Evolutionary conservation across 2,329 filamentous ascomycete genomes (phyloP), one percentile per base, ranked within the genome.

Genomic region (Claviceps digitariae): DNA sequence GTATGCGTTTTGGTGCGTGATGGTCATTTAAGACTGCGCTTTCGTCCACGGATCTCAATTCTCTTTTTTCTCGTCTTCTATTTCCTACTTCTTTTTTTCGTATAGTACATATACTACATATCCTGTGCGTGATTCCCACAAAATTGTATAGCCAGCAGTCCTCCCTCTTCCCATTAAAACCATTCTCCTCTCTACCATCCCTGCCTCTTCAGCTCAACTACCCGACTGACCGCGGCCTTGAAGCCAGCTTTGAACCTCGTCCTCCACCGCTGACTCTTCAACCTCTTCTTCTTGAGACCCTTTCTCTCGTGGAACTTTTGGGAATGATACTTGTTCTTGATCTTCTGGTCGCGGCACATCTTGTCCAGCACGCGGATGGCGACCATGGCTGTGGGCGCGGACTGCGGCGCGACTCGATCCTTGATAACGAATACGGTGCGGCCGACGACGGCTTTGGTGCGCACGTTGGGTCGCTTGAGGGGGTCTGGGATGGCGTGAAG

Each of bases 291-390:
- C 77, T 86, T 89, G 62, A 88, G 62, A 2, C 87, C 88, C 0
- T 77, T 77, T 48, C 88, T 72, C 74, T 93, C 87, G 67, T 94
- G 84, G 62, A 81, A 87, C 57, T 74, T 73, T 69, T 93, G 87
- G 57, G 61, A 66, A 21, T 67, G 65, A 52, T 73, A 73, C 60
- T 88, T 82, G 2, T 49, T 54, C 58, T 68, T 73, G 50, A 93
- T 70, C 45, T 68, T 73, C 63, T 91, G 90, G 61, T 65, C 61
- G 5, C 59, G 57, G 34, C 71, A 63, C 50, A 73, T 61, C 41
- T 61, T 60, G 43, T 69, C 63, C 4, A 80, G 65, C 6, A 72
- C 54, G 36, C 63, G 61, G 41, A 82, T 66, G 0, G 75, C 73
- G 8, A 67, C 60, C n/a, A 69, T 67, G 4, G 73, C 64, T 34